Evolutionary conservation across 805 yeast genomes (phyloP).

Genomic region (Lipomyces sp.): DNA sequence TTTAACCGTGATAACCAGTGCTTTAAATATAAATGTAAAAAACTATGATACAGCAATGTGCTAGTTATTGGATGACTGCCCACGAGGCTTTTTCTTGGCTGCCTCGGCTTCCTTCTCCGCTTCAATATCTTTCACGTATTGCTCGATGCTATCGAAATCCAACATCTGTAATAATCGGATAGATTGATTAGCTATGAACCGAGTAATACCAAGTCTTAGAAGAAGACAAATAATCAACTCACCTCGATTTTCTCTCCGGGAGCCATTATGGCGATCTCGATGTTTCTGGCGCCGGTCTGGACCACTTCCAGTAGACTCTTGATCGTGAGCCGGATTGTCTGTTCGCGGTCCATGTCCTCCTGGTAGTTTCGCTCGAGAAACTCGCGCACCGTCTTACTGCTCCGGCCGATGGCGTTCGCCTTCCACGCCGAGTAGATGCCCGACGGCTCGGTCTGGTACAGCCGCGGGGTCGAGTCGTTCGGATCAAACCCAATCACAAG

Average conservation of each 20-base stretch:
- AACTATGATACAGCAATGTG: too few species aligned
- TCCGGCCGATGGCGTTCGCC: slow-evolving; percentile 94
- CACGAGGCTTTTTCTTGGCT: slow-evolving; percentile 55
- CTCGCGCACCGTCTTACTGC: slow-evolving; percentile 92
- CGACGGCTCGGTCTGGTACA: slow-evolving; percentile 95
- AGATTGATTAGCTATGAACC: background rate
- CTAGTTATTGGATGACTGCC: slow-evolving; percentile 10
- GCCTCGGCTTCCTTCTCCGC: slow-evolving; percentile 82
- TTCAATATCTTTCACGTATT: slow-evolving; percentile 76
- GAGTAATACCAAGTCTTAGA: background rate
- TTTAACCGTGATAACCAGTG: too few species aligned
- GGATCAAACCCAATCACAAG: slow-evolving; percentile 94
- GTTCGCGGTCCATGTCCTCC: slow-evolving; percentile 58
- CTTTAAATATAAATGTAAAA: too few species aligned
- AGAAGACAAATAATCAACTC: background rate
- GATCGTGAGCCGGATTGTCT: slow-evolving; percentile 74
- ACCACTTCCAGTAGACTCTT: slow-evolving; percentile 91
- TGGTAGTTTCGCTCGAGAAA: slow-evolving; percentile 84
- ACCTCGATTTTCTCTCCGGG: slow-evolving; percentile 58
- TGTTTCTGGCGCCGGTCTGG: slow-evolving; percentile 95
- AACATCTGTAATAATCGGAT: too few species aligned
- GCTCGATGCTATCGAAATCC: slow-evolving; percentile 67
- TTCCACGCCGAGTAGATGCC: slow-evolving; percentile 98
- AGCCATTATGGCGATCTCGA: slow-evolving; percentile 83
- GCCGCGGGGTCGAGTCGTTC: slow-evolving; percentile 71